A percentile compares a stretch with the other conserved stretches of the same genome.
phyloP scores from a whole-genome alignment of 1,284 basidiomycete genomes.

The Ceratobasidium sp. region DNA sequence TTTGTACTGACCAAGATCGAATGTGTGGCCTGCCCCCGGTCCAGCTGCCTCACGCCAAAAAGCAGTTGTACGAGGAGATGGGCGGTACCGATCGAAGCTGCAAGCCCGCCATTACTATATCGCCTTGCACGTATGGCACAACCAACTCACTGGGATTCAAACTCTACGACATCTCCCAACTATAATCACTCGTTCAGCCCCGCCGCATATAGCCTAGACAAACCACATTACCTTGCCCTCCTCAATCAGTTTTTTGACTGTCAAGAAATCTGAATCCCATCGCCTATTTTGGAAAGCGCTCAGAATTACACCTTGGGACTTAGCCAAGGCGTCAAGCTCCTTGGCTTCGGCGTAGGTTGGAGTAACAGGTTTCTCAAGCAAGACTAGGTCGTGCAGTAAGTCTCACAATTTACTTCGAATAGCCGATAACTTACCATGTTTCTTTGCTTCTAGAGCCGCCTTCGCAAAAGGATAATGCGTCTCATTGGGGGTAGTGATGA shows the following conservation, averaged over 20 bases:
- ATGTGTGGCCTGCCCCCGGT: slow-evolving; percentile 58
- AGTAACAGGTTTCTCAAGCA: slow-evolving; percentile 88
- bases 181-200: neutral
- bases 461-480: slow-evolving; percentile 76
- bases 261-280: slow-evolving; percentile 86
- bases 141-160: slow-evolving; percentile 74
- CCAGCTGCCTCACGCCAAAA: slow-evolving; percentile 62
- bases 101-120: slow-evolving; percentile 52
- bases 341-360: slow-evolving; percentile 73
- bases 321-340: slow-evolving; percentile 76
- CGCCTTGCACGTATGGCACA: neutral
- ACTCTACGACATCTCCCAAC: slow-evolving; percentile 76
- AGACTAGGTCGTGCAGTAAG: slow-evolving; percentile 59
- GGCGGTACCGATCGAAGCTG: slow-evolving; percentile 83
- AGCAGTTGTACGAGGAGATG: slow-evolving; percentile 69
- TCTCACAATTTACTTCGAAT: slow-evolving; percentile 3
- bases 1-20: slow-evolving; percentile 58
- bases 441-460: slow-evolving; percentile 60
- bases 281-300: slow-evolving; percentile 84
- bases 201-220: slow-evolving; percentile 59
- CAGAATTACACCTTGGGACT: slow-evolving; percentile 67
- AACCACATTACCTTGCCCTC: slow-evolving; percentile 62
- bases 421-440: slow-evolving; percentile 69
- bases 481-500: slow-evolving; percentile 82
- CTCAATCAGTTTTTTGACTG: slow-evolving; percentile 74